Evolutionary conservation across 2,329 filamentous ascomycete genomes (phyloP).

Genomic region (Fusarium sp.): DNA sequence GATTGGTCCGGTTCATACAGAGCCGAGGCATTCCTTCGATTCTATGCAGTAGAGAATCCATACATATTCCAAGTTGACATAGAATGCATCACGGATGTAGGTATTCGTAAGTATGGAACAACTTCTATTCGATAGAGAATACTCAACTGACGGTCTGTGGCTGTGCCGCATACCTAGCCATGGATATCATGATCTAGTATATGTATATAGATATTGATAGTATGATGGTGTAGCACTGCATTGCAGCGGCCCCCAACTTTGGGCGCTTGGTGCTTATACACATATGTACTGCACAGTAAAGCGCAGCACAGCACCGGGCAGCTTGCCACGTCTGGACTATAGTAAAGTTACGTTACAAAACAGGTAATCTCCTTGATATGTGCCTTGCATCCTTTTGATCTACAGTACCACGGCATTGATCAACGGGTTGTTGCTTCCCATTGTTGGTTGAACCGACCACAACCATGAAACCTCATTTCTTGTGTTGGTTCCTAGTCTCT

Average conservation of each 20-base stretch:
- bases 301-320: neutral
- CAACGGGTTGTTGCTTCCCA: neutral
- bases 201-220: conserved; percentile 24
- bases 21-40: conserved; percentile 31
- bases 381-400: conserved; percentile 38
- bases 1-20: conserved; percentile 33
- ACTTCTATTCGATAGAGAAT: conserved; percentile 7
- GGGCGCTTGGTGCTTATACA: conserved; percentile 16
- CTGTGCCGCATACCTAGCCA: conserved; percentile 25
- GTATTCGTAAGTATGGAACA: conserved; percentile 2
- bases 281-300: neutral
- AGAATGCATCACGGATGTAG: neutral
- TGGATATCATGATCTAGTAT: conserved; percentile 11
- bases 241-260: conserved; percentile 23
- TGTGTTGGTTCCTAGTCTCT: conserved; percentile 16
- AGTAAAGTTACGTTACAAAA: neutral
- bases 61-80: neutral
- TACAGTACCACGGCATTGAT: conserved; percentile 6
- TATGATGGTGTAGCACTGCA: conserved; percentile 30
- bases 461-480: conserved; percentile 6
- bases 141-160: conserved; percentile 3
- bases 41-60: neutral
- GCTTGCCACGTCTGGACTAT: conserved; percentile 19
- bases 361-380: conserved; percentile 5
- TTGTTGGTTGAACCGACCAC: neutral